phyloP scores from a whole-genome alignment of 495 filamentous ascomycete genomes.

The Glutinoglossum americanum region DNA sequence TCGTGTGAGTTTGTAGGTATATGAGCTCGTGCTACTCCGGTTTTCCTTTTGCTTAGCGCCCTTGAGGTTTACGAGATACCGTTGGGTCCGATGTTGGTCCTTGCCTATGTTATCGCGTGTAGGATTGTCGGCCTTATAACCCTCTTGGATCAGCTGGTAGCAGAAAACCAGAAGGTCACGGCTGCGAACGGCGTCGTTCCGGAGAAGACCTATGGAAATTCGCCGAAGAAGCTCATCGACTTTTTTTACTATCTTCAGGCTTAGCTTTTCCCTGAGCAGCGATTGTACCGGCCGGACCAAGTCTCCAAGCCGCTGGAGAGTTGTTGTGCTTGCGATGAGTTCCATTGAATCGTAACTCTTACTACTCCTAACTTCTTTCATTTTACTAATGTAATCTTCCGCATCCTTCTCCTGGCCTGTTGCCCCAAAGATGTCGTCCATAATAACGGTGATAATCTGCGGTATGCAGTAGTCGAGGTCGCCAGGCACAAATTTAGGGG shows the following conservation, averaged over 20 bases:
- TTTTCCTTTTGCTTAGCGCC: conserved; percentile 40
- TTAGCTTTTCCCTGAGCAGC: conserved; percentile 62
- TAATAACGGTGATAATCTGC: conserved; percentile 59
- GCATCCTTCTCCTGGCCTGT: conserved; percentile 95
- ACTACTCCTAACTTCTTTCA: conserved; percentile 94
- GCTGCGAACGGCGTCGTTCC: conserved; percentile 52
- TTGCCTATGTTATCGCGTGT: conserved; percentile 23
- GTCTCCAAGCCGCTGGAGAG: conserved; percentile 46
- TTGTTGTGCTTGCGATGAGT: conserved; percentile 59
- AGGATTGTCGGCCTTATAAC: conserved; percentile 34
- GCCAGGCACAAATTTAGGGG: conserved; percentile 54
- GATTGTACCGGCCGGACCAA: conserved; percentile 56
- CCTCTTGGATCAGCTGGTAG: conserved; percentile 77
- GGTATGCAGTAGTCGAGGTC: conserved; percentile 74
- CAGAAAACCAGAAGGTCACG: conserved; percentile 75
- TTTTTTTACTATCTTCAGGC: conserved; percentile 56
- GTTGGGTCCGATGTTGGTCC: conserved; percentile 37
- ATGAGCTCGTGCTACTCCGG: conserved; percentile 43
- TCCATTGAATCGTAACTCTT: conserved; percentile 98
- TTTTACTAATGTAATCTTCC: conserved; percentile 80
- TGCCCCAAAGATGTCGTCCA: conserved; percentile 95
- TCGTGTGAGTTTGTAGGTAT: conserved; percentile 61
- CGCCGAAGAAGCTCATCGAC: conserved; percentile 76
- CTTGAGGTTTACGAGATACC: conserved; percentile 56
- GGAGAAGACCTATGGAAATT: conserved; percentile 59